These are phyloP conservation scores for Pseudoscleropodium purum DNA, from an alignment of 225 moss, liverwort and hornwort genomes.

Conservation along the genomic window DNA sequence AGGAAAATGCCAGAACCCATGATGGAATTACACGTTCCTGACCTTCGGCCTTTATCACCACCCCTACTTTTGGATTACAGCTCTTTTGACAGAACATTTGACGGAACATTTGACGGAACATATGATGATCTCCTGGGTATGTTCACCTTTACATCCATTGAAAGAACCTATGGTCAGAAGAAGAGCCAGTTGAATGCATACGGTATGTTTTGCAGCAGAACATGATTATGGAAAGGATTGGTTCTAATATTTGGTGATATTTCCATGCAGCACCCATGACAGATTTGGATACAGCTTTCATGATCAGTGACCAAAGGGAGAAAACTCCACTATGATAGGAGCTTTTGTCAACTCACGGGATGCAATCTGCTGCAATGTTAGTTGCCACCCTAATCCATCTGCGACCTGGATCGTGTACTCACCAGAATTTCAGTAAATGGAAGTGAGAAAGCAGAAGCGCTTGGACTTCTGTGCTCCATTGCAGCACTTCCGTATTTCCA, in stretches of 20 bases:
- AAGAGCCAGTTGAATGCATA: conserved; percentile 11
- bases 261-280: conserved; percentile 48
- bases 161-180: neutral
- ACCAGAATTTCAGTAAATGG: neutral
- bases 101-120: conserved; percentile 35
- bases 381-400: neutral
- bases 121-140: conserved; percentile 62
- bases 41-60: conserved; percentile 44
- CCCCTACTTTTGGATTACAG: conserved; percentile 42
- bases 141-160: conserved; percentile 12
- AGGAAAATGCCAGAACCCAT: conserved; percentile 27
- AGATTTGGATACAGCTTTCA: conserved; percentile 49
- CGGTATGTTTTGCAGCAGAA: conserved; percentile 1
- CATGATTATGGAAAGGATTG: neutral
- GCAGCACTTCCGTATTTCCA: neutral
- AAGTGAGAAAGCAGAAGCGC: neutral
- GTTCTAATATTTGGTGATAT: conserved; percentile 12
- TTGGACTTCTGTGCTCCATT: conserved; percentile 7
- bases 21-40: conserved; percentile 45
- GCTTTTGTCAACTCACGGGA: neutral
- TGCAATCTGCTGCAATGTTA: neutral
- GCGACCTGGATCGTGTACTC: conserved; percentile 4
- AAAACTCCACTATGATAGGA: conserved; percentile 13
- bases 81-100: conserved; percentile 48
- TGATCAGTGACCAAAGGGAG: conserved; percentile 35